Base-by-base conservation (phyloP, 2,329 filamentous ascomycete genomes). In the Sporothrix dimorphospora region DNA sequence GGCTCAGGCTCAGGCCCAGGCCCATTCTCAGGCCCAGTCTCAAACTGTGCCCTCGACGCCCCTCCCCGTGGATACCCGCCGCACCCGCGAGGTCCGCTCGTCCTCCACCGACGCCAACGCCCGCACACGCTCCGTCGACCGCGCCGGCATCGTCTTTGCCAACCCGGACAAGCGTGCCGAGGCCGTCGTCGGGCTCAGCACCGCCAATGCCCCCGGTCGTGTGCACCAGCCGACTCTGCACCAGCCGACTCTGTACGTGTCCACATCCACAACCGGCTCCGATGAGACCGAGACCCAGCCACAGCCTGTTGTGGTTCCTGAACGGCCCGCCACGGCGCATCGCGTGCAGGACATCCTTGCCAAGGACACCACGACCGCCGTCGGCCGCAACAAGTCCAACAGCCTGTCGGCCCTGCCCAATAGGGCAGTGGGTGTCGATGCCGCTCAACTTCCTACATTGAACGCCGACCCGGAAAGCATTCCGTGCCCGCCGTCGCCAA, bases 111-210 rank as follows among this genome's bases (percentile, higher is more conserved):
- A 88, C 53, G 85, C 87, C 47, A 80, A 81, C 27, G 83, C 84
- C 1, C 85, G 90, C 47, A 87, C 88, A 5, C 86, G 85, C 42
- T 93, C 91, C 0, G 88, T 89, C 7, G 91, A 94, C 73, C 85
- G 89, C 55, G 85, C 86, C 75, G 74, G 75, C 6, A 75, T 87
- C 82, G 74, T 81, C 2, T 90, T 91, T 69, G 83, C 84, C 27
- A 88, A 83, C 69, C 82, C 84, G 11, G 90, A 93, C 77, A 89
- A 91, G 75, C 90, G 91, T 73, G 87, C 87, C 2, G 86, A 86
- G 53, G 85, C 92, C 0, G 89, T 88, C 74, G 84, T 94, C 2
- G 88, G 87, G 4, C 77, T 93, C 34, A 92, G 86, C 78, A 88
- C 85, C 4, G 85, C 89, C 1, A 82, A 86, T 27, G 91, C 87